Base-by-base conservation (phyloP, 345 rosid species). In the Mercurialis annua region DNA sequence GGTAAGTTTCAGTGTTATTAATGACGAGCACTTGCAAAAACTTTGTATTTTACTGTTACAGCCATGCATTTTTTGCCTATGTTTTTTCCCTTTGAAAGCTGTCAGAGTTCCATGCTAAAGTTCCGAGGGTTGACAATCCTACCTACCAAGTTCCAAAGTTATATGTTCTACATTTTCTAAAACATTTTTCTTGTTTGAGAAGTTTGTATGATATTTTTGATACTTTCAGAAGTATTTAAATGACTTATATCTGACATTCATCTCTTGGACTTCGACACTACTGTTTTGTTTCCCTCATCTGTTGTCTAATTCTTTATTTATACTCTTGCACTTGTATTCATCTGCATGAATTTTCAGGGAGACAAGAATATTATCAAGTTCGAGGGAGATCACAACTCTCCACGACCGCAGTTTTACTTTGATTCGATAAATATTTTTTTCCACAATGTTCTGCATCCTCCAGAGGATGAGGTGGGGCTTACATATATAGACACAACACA, bases 381-480 rank as follows among this genome's bases (percentile, higher is more conserved):
- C 73, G 96, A 91, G 68, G 99, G 99, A 81, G 99, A 94, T 73
- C 99, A 94, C 81, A 94, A 94, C 73, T 91, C 99, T 46, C 92
- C 90, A 26, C 92, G 99, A 31, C 99, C 99, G 33, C 99, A 77
- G 30, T 94, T 94, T 66, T 94, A 94, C 80, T 94, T 91, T 73
- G 97, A 94, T 81, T 94, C 99, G 6, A 73, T 91, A 70, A 91
- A 91, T 71, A 94, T 94, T 10, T 94, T 94, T 75, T 94, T 94
- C 82, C 94, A 89, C 78, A 94, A 94, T 71, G 97, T 94, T 60
- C 78, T 94, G 76, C 99, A 79, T 73, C 99, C 97, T 71, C 97
- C 97, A 14, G 88, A 81, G 69, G 92, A 87, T 80, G 88, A 82
- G 82, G 79, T 84, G 67, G 86, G 89, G 31, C 81, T 70, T 62